phyloP scores from a whole-genome alignment of 352 stramenopile genomes.

The Phytopythium cucurbitacearum region DNA sequence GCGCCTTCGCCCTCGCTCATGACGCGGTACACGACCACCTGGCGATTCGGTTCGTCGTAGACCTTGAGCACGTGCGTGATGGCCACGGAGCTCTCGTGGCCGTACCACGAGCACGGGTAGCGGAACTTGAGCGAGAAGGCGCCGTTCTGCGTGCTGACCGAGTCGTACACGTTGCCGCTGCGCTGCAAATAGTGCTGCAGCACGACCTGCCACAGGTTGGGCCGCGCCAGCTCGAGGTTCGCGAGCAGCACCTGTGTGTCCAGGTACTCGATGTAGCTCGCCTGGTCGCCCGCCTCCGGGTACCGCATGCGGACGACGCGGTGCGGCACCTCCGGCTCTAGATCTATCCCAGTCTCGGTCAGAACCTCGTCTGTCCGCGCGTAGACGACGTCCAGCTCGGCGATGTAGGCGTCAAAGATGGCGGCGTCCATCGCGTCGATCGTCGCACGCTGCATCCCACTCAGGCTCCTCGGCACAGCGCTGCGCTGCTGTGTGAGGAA shows the following conservation, averaged over 20 bases:
- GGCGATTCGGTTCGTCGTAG: slow-evolving; percentile 34
- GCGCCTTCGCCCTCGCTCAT: slow-evolving; percentile 31
- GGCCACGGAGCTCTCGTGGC: neutral
- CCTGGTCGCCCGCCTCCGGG: neutral
- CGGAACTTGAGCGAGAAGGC: slow-evolving; percentile 17
- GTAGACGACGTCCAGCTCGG: slow-evolving; percentile 18
- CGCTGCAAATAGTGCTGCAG: slow-evolving; percentile 8
- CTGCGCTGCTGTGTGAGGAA: neutral
- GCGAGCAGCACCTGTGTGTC: slow-evolving; percentile 15
- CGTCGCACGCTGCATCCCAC: neutral
- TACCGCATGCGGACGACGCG: neutral
- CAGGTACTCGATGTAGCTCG: slow-evolving; percentile 18
- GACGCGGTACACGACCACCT: slow-evolving; percentile 45
- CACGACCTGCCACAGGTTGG: slow-evolving; percentile 18
- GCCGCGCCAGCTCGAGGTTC: slow-evolving; percentile 11
- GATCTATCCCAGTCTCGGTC: neutral
- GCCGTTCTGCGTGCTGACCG: slow-evolving; percentile 15
- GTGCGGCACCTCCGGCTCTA: slow-evolving; percentile 1
- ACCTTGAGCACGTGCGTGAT: slow-evolving; percentile 23
- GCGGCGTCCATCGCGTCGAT: slow-evolving; percentile 3
- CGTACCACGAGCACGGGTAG: slow-evolving; percentile 5
- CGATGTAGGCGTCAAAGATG: slow-evolving; percentile 21
- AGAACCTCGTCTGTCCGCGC: slow-evolving; percentile 5
- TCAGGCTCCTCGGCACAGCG: neutral
- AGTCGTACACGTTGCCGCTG: slow-evolving; percentile 10